phyloP scores from a whole-genome alignment of 257 asterid genomes.

The Scutellaria barbata region DNA sequence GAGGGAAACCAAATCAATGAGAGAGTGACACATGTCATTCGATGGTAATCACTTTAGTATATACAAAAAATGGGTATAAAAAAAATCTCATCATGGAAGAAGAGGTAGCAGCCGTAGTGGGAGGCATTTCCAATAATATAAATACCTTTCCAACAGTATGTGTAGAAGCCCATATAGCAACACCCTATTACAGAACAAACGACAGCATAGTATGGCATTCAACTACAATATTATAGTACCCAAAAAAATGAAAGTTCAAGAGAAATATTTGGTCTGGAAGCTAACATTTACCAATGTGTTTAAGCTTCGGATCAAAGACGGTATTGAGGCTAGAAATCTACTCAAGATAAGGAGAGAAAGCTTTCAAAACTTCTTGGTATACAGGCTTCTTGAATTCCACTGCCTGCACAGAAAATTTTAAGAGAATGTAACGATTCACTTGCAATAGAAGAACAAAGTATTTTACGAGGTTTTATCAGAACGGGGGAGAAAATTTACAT shows the following conservation, averaged over 20 bases:
- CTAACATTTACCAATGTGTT: too few species aligned
- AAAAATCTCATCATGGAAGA: too few species aligned
- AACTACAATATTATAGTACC: conserved; percentile 9
- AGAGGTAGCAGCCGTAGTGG: too few species aligned
- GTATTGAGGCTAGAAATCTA: too few species aligned
- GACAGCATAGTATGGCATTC: conserved; percentile 10
- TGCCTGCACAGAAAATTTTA: conserved; percentile 58
- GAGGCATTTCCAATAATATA: background rate
- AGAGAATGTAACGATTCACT: conserved; percentile 10
- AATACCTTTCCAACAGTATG: background rate
- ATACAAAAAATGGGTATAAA: too few species aligned
- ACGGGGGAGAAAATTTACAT: conserved; percentile 45
- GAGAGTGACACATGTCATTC: too few species aligned
- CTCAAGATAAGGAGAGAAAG: conserved; percentile 57
- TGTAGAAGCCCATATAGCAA: background rate
- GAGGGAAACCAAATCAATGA: too few species aligned
- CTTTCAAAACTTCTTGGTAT: conserved; percentile 75
- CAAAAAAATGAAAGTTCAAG: background rate
- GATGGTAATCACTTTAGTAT: too few species aligned
- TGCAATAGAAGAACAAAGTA: background rate
- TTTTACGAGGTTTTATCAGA: conserved; percentile 6
- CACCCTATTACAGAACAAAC: background rate
- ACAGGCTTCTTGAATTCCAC: conserved; percentile 95
- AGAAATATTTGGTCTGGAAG: too few species aligned
- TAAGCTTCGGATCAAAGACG: too few species aligned